phyloP scores from a whole-genome alignment of 495 filamentous ascomycete species.

The Aspergillus hancockii region DNA sequence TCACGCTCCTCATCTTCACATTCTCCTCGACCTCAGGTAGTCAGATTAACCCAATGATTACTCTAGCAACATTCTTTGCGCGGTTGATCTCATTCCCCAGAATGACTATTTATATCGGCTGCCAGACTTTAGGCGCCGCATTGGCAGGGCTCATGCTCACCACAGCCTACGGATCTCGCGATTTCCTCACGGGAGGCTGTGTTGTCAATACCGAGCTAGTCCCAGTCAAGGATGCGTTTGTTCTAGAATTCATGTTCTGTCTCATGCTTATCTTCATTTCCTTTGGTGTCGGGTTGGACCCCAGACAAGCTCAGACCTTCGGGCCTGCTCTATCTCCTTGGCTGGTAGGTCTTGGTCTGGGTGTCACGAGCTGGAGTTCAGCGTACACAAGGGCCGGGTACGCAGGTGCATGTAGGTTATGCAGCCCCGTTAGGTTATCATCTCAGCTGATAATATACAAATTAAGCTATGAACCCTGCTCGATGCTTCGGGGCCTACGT shows the following conservation, averaged over 20 bases:
- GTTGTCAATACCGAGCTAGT: slow-evolving; percentile 29
- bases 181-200: slow-evolving; percentile 34
- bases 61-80: slow-evolving; percentile 50
- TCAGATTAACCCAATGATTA: slow-evolving; percentile 54
- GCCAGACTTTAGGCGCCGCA: slow-evolving; percentile 45
- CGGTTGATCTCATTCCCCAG: slow-evolving; percentile 49
- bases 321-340: slow-evolving; percentile 51
- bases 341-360: slow-evolving; percentile 51
- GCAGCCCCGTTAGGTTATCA: neutral
- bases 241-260: slow-evolving; percentile 45
- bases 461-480: slow-evolving; percentile 31
- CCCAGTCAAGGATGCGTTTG: slow-evolving; percentile 33
- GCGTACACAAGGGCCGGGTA: slow-evolving; percentile 48
- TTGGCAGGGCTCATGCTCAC: slow-evolving; percentile 47
- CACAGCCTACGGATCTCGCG: slow-evolving; percentile 23
- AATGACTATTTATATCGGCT: slow-evolving; percentile 42
- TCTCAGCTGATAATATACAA: neutral
- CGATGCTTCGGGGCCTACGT: slow-evolving; percentile 34
- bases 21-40: slow-evolving; percentile 47
- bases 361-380: slow-evolving; percentile 45
- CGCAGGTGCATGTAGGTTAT: slow-evolving; percentile 30
- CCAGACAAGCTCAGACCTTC: slow-evolving; percentile 49
- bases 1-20: slow-evolving; percentile 51
- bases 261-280: slow-evolving; percentile 39
- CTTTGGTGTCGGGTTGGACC: slow-evolving; percentile 56